Percentiles rank a stretch among this genome's conserved stretches.
These are phyloP conservation scores for Harringtonia lauricola DNA, from an alignment of 2,329 filamentous ascomycete species.

Conservation along the genomic window DNA sequence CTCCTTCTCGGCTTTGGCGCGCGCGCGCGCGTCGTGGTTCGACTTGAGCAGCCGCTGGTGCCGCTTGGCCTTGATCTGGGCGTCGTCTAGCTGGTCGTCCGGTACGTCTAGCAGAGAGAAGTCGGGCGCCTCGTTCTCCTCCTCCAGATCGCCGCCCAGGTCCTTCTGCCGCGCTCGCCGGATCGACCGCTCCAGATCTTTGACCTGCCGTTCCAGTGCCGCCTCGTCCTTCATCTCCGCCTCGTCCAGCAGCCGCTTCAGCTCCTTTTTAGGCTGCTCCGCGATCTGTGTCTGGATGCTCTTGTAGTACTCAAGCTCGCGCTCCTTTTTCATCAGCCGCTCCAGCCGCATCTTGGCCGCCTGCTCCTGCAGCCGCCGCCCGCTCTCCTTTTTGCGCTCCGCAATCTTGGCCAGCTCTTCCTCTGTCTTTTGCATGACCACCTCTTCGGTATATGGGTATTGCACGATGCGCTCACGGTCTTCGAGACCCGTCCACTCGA, in stretches of 20 bases:
- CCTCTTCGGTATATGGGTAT: slow-evolving; percentile 85
- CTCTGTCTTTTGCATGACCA: slow-evolving; percentile 83
- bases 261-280: slow-evolving; percentile 82
- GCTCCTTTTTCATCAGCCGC: slow-evolving; percentile 89
- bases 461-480: slow-evolving; percentile 83
- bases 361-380: slow-evolving; percentile 83
- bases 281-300: slow-evolving; percentile 63
- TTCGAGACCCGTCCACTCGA: slow-evolving; percentile 89
- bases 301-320: slow-evolving; percentile 90
- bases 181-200: slow-evolving; percentile 83
- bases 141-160: slow-evolving; percentile 51
- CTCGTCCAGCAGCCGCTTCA: slow-evolving; percentile 71
- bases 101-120: slow-evolving; percentile 84
- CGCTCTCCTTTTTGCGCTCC: slow-evolving; percentile 91
- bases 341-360: slow-evolving; percentile 95
- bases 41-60: slow-evolving; percentile 90
- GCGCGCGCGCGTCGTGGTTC: slow-evolving; percentile 81
- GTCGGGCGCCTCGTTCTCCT: slow-evolving; percentile 73
- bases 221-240: slow-evolving; percentile 89
- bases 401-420: slow-evolving; percentile 85
- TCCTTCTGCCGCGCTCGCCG: slow-evolving; percentile 88
- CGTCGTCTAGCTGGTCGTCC: slow-evolving; percentile 88
- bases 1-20: slow-evolving; percentile 95
- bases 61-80: slow-evolving; percentile 80
- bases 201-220: slow-evolving; percentile 72